Percentiles rank a stretch among this genome's conserved stretches.
phyloP scores from a whole-genome alignment of 176 grass and related monocot genomes.

The Avena eriantha region DNA sequence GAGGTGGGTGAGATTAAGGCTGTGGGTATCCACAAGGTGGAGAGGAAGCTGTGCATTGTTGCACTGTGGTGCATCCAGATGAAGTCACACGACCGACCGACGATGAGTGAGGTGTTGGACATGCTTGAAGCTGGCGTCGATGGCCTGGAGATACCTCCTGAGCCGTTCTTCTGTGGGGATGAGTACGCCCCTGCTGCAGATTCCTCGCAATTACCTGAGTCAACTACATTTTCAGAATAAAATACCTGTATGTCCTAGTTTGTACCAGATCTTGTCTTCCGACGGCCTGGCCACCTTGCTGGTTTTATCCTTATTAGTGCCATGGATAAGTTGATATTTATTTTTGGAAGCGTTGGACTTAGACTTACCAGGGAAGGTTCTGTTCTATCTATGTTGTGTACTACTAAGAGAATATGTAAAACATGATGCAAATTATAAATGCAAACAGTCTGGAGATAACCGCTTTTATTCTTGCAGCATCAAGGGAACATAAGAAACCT shows the following conservation, averaged over 20 bases:
- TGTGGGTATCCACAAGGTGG: background rate
- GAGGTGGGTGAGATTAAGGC: background rate
- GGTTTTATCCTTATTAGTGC: background rate
- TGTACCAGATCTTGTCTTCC: background rate
- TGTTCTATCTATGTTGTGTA: background rate
- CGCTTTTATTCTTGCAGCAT: background rate
- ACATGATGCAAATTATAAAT: background rate
- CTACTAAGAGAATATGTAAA: background rate
- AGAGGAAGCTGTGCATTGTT: background rate
- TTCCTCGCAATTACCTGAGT: background rate
- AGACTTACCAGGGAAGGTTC: background rate
- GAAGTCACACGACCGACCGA: background rate
- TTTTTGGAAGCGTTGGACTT: background rate
- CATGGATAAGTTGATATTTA: background rate
- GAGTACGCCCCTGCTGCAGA: background rate
- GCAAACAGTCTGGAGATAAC: background rate
- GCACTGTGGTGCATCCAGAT: constrained; percentile 21
- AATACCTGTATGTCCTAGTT: background rate
- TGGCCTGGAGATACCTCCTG: background rate
- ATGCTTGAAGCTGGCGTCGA: background rate
- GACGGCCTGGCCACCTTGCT: too few species aligned
- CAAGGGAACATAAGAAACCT: background rate
- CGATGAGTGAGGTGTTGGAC: constrained; percentile 8
- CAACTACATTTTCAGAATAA: background rate
- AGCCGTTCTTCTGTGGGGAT: constrained; percentile 11